phyloP scores from a whole-genome alignment of 139 green algal species.

The Micractinium sp. region DNA sequence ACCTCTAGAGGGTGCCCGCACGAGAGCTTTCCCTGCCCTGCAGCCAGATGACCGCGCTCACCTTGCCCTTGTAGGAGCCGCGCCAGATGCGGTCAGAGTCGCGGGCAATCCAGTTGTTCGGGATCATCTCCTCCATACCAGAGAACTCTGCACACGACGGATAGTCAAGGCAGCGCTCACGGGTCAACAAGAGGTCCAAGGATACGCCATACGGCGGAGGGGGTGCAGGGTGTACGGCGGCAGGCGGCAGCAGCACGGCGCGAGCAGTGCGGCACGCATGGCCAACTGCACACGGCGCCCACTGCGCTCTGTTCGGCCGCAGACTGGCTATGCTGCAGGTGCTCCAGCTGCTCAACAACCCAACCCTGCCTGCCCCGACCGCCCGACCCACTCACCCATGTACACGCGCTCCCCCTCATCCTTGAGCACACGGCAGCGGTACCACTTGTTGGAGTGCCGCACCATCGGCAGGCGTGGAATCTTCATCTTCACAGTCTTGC shows the following conservation, averaged over 20 bases:
- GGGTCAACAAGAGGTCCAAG: background rate
- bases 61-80: constrained; percentile 79
- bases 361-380: background rate
- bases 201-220: too few species aligned
- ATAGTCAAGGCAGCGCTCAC: background rate
- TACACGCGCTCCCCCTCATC: constrained; percentile 51
- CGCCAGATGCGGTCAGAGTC: constrained; percentile 75
- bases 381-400: constrained; percentile 42
- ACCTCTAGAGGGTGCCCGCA: background rate
- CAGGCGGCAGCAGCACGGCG: background rate
- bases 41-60: background rate
- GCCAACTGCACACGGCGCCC: too few species aligned
- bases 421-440: constrained; percentile 64
- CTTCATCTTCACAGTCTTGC: constrained; percentile 33
- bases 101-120: constrained; percentile 61
- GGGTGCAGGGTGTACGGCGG: too few species aligned
- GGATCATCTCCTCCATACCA: constrained; percentile 53
- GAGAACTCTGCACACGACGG: constrained; percentile 54
- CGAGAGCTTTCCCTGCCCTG: too few species aligned
- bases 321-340: background rate
- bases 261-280: background rate
- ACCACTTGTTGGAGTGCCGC: constrained; percentile 64
- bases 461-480: constrained; percentile 81
- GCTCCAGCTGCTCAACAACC: too few species aligned
- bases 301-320: background rate